phyloP scores from a whole-genome alignment of 495 filamentous ascomycete genomes.

The Cairneyella variabilis region DNA sequence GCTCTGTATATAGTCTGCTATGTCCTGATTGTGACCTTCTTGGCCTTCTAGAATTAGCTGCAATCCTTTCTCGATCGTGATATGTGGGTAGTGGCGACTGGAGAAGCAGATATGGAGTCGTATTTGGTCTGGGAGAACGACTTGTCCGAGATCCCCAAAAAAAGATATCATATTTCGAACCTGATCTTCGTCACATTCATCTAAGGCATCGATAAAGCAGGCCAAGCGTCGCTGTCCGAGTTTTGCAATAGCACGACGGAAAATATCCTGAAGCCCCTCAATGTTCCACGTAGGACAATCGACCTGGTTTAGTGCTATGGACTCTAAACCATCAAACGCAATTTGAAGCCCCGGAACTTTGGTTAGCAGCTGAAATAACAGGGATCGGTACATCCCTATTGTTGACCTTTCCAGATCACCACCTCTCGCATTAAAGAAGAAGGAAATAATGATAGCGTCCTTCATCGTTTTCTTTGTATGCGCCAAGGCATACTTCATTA shows the following conservation, averaged over 20 bases:
- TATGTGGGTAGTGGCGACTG: conserved; percentile 33
- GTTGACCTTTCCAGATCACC: conserved; percentile 45
- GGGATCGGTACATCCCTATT: conserved; percentile 52
- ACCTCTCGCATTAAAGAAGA: conserved; percentile 52
- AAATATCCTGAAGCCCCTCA: not conserved
- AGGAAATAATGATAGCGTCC: conserved; percentile 30
- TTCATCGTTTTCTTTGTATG: conserved; percentile 9
- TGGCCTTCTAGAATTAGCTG: conserved; percentile 26
- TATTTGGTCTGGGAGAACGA: conserved; percentile 6
- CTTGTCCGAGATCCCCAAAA: conserved; percentile 20
- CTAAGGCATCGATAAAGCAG: conserved; percentile 31
- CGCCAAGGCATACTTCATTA: conserved; percentile 37
- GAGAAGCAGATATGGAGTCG: conserved; percentile 30
- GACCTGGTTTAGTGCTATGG: not conserved
- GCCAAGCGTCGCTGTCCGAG: conserved; percentile 16
- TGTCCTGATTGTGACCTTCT: conserved; percentile 25
- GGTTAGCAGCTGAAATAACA: conserved; percentile 35
- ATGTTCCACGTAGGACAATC: conserved; percentile 19
- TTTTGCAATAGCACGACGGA: conserved; percentile 4
- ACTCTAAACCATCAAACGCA: conserved; percentile 21
- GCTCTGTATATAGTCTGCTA: conserved; percentile 24
- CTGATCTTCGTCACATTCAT: conserved; percentile 31
- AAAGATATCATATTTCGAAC: conserved; percentile 23
- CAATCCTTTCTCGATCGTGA: conserved; percentile 21
- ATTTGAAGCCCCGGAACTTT: conserved; percentile 24